phyloP scores from a whole-genome alignment of 805 yeast species.

The Komagataella pseudopastoris region DNA sequence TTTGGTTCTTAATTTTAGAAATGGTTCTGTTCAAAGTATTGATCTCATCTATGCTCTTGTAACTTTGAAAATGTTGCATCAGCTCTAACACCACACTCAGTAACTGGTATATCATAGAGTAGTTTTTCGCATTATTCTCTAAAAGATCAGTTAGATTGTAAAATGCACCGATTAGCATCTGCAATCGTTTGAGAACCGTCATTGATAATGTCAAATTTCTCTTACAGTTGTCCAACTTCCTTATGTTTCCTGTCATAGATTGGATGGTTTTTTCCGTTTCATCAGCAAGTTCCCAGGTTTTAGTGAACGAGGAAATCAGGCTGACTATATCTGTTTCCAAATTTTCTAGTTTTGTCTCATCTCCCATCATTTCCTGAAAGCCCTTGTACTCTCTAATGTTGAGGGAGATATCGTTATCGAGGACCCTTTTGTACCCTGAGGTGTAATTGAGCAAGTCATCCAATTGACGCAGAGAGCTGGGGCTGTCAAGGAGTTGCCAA shows the following conservation, averaged over 20 bases:
- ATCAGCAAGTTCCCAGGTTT: conserved; percentile 32
- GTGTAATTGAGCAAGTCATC: conserved; percentile 37
- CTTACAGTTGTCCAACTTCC: conserved; percentile 69
- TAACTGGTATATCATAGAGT: conserved; percentile 42
- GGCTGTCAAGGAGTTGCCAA: conserved; percentile 32
- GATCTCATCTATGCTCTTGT: conserved; percentile 72
- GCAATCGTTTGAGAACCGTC: conserved; percentile 77
- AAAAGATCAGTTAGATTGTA: conserved; percentile 39
- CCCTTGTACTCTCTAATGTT: conserved; percentile 22
- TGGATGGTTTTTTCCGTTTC: conserved; percentile 51
- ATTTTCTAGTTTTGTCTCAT: conserved; percentile 12
- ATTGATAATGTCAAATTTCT: conserved; percentile 72
- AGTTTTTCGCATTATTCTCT: conserved; percentile 18
- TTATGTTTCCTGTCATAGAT: conserved; percentile 64
- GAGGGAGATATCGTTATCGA: conserved; percentile 29
- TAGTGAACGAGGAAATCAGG: conserved; percentile 29
- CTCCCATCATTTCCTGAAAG: conserved; percentile 6
- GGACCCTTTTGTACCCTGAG: conserved; percentile 30
- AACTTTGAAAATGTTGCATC: conserved; percentile 60
- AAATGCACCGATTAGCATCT: conserved; percentile 71
- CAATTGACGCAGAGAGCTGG: conserved; percentile 35
- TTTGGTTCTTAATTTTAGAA: conserved; percentile 39
- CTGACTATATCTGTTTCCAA: conserved; percentile 20
- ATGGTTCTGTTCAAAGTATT: conserved; percentile 50
- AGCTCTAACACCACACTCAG: conserved; percentile 65